Conservation (phyloP, 257 asterid genomes). For the Jasminum sambac region DNA sequence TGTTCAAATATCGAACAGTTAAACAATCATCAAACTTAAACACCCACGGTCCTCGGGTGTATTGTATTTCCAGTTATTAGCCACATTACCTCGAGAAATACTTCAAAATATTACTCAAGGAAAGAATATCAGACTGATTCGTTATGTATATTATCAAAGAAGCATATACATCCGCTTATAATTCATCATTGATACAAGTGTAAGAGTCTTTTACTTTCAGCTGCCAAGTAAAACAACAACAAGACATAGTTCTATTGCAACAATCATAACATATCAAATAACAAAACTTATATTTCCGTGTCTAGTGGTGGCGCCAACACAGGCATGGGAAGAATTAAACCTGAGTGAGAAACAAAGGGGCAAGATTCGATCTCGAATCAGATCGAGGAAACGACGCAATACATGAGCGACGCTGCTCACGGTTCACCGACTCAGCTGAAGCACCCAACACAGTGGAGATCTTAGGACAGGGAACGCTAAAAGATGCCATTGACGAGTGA, state of each 20-base stretch:
- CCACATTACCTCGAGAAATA: neutral
- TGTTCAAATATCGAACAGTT: neutral
- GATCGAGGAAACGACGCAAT: conserved; percentile 39
- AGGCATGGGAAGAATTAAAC: neutral
- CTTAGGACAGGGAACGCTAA: conserved; percentile 47
- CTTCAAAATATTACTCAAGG: neutral
- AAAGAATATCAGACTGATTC: neutral
- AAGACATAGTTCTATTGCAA: neutral
- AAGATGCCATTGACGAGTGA: conserved; percentile 50
- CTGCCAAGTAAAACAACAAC: neutral
- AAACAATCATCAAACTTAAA: neutral
- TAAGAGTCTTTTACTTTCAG: neutral
- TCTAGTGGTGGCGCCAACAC: neutral
- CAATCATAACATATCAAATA: neutral
- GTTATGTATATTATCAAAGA: neutral
- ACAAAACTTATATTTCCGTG: neutral
- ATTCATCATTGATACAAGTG: neutral
- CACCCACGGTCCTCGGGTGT: neutral
- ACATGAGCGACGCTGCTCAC: conserved; percentile 20
- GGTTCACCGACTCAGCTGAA: conserved; percentile 30
- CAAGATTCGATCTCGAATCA: conserved; percentile 37
- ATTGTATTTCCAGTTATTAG: neutral
- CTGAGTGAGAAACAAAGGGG: conserved; percentile 13
- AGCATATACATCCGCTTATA: neutral
- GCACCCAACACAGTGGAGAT: conserved; percentile 35